Evolutionary conservation across 2,329 filamentous ascomycete species (phyloP), one percentile per base, ranked within the genome.

Genomic region (Phoma sp.): DNA sequence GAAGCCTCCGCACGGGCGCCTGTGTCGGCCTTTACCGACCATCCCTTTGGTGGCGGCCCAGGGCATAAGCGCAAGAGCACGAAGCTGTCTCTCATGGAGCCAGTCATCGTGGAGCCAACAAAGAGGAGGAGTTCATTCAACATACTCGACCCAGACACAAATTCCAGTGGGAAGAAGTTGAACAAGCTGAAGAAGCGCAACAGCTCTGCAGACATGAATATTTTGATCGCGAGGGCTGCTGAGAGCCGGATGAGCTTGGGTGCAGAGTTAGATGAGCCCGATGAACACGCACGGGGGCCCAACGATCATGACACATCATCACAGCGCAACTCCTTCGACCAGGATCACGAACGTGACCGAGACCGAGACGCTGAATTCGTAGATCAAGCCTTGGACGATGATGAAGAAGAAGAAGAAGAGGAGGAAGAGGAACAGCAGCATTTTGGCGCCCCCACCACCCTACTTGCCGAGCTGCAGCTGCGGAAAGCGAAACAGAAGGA

Each of bases 21-120:
- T 1, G 92, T 96, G 27, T 91, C 83, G 61, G 93, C 93, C 24
- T 98, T 98, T 66, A 96, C 90, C 0, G 91, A 97, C 67, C 92
- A 97, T 72, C 85, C 88, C 0, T 92, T 90, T 68, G 89, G 88
- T 25, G 92, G 92, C 68, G 89, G 89, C 58, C 70, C 54, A 62
- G 74, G 68, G 51, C 64, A 62, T 47, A 63, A 59, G 55, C 30
- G 60, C 77, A 82, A 61, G 83, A 81, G 58, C 25, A 67, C 69
- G 6, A 68, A 73, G 50, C 39, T 70, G 1, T 58, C 71, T 9
- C 64, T 70, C 8, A 22, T 52, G 13, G 60, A 63, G 7, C 59
- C 60, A 3, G 64, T 64, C 25, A 35, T 57, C 2, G 62, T 68
- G 5, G 61, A 69, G 25, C 41, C 52, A 7, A 67, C 70, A 22